Evolutionary conservation across 129 eudicot species (phyloP), one percentile per base, ranked within the genome.

Genomic region (Lactuca sativa): DNA sequence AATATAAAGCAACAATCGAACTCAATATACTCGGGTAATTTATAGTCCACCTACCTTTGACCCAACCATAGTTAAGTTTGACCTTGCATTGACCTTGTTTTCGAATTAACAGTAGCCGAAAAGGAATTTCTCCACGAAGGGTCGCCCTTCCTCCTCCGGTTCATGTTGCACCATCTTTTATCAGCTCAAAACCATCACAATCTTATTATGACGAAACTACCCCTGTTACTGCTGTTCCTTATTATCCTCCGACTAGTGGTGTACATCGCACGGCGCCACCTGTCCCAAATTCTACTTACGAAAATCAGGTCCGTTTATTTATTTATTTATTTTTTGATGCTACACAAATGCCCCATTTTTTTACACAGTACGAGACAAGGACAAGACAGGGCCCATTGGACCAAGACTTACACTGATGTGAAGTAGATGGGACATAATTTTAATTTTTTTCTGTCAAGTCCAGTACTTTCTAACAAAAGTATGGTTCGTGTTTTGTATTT

Each of bases 1-100:
- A 95, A 66, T 95, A 95, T 72, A 95, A 95, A 76, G 99, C 99
- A 72, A 90, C 97, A 4, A 81, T 95, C 37, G 99, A 95, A 84
- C 89, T 90, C 60, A 78, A 64, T 59, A 59, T 95, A 74, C 78
- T 95, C 62, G 99, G 99, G 99, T 95, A 85, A 73, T 32, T 72
- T 3, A 25, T 25, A 25, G 59, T 52, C 31, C 8, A 44, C 67
- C 36, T 65, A 15, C 30, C 25, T 49, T 51, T 43, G n/a, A 47
- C 15, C 4, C 37, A 38, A 67, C 34, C 33, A 32, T 69, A 31
- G 57, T 9, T 33, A 41, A 48, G 55, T 30, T 73, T 69, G 58
- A 72, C 74, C 44, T 52, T 7, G 9, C 33, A 4, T 60, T 74
- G 67, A 59, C 56, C 0, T 18, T 14, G 17, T 77, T 43, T 80